A percentile compares a stretch with the other conserved stretches of the same genome.
These are phyloP conservation scores for Cladorrhinum samala DNA, from an alignment of 495 filamentous ascomycete species.

Conservation along the genomic window DNA sequence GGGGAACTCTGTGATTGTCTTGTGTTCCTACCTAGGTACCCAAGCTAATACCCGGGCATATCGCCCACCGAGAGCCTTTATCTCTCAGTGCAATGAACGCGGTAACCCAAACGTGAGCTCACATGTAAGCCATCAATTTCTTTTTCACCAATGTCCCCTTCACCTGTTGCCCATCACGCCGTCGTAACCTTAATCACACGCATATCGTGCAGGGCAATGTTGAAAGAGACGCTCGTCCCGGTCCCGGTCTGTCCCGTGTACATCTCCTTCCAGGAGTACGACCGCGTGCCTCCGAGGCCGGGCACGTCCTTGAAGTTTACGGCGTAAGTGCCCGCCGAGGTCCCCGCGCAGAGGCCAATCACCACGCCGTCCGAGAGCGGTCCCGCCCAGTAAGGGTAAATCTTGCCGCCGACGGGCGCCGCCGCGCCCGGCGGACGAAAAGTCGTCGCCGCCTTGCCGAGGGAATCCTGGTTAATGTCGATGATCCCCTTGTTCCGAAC, in stretches of 20 bases:
- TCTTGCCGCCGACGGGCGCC: constrained; percentile 55
- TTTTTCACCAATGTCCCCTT: no score
- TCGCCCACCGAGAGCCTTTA: no score
- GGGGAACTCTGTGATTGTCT: no score
- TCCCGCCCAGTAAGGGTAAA: constrained; percentile 29
- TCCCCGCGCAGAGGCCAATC: neutral
- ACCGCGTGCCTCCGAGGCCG: constrained; percentile 17
- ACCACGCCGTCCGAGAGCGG: neutral
- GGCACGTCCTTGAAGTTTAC: neutral
- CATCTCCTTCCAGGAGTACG: constrained; percentile 23
- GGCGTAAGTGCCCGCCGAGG: neutral
- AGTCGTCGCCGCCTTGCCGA: constrained; percentile 51
- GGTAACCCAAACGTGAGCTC: no score
- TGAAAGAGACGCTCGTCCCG: constrained; percentile 11
- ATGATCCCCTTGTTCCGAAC: constrained; percentile 47
- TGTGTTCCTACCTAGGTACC: no score
- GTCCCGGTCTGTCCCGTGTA: constrained; percentile 28
- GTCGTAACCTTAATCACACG: constrained; percentile 17
- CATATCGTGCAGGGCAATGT: constrained; percentile 18
- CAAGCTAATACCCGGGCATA: no score
- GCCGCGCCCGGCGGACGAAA: constrained; percentile 54
- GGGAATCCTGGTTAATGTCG: constrained; percentile 47
- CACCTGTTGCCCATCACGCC: no score
- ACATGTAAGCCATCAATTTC: no score
- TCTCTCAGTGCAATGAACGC: no score